phyloP scores from a whole-genome alignment of 306 rosid species.

The Inga oerstediana region DNA sequence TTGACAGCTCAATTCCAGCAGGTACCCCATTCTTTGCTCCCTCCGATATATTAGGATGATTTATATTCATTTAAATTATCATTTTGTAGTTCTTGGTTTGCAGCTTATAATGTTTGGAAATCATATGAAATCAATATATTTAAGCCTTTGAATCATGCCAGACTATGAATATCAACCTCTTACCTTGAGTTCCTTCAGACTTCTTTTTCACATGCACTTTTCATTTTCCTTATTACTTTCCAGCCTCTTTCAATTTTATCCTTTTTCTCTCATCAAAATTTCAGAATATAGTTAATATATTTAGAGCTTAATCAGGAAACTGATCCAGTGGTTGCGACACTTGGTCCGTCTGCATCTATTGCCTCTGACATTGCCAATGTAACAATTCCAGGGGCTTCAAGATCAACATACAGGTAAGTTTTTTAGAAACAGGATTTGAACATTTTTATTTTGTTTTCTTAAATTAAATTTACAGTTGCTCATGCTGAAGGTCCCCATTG shows the following conservation, averaged over 20 bases:
- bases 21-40: conserved; percentile 49
- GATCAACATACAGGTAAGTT: conserved; percentile 56
- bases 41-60: conserved; percentile 32
- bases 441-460: conserved; percentile 16
- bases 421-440: conserved; percentile 25
- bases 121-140: conserved; percentile 21
- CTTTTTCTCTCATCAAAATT: conserved; percentile 16
- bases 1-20: conserved; percentile 43
- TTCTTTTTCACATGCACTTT: not conserved
- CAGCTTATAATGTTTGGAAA: conserved; percentile 19
- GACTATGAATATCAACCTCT: conserved; percentile 23
- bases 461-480: conserved; percentile 25
- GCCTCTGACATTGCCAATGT: conserved; percentile 36
- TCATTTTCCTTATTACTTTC: conserved; percentile 13
- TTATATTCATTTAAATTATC: conserved; percentile 3
- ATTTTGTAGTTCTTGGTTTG: not conserved
- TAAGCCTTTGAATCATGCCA: not conserved
- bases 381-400: conserved; percentile 52
- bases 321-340: conserved; percentile 40
- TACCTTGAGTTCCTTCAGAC: conserved; percentile 24
- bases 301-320: conserved; percentile 53
- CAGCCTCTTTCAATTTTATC: conserved; percentile 22
- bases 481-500: conserved; percentile 68
- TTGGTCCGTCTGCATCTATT: conserved; percentile 38
- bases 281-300: conserved; percentile 2